Evolutionary conservation across 331 rosid species (phyloP), one percentile per base, ranked within the genome.

Genomic region (Rosa hybrid): DNA sequence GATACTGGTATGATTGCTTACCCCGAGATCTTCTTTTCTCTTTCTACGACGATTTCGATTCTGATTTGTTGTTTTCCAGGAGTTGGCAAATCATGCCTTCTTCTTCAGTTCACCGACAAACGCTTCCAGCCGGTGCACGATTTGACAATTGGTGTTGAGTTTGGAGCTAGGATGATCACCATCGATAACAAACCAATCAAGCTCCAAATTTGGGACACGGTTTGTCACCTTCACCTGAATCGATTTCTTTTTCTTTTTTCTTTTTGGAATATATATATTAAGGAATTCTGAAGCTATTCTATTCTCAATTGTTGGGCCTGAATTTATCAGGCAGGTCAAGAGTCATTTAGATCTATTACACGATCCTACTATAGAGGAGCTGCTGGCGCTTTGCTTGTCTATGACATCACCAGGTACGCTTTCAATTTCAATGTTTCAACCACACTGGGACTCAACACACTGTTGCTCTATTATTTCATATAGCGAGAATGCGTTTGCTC

Each of bases 161-260:
- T 96, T 41, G 99, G 99, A 54, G 98, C 99, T 50, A 84, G 99
- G 92, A 96, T 96, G 98, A 96, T 96, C 87, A 93, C 96, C 5
- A 96, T 96, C 71, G 99, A 96, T 71, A 96, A 90, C 82, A 96
- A 96, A 83, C 97, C 99, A 14, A 93, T 96, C 85, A 96, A 96
- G 84, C 91, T 96, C 77, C 99, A 96, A 91, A 96, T 96, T 78
- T 96, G 99, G 99, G 99, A 96, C 81, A 96, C 99, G 90, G 99
- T 93, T 72, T 78, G 92, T 87, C 83, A 41, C 16, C 5, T 41
- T 50, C 74, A 2, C 78, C 4, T 0, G 4, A 34, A 30, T 30
- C 34, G 34, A 34, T 45, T 12, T 56, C 4, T 20, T 20, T 46
- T 72, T 76, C 69, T 8, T 49, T 0, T 21, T 79, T 38, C 7